phyloP scores from a whole-genome alignment of 208 protist species.

The Novymonas esmeraldas region DNA sequence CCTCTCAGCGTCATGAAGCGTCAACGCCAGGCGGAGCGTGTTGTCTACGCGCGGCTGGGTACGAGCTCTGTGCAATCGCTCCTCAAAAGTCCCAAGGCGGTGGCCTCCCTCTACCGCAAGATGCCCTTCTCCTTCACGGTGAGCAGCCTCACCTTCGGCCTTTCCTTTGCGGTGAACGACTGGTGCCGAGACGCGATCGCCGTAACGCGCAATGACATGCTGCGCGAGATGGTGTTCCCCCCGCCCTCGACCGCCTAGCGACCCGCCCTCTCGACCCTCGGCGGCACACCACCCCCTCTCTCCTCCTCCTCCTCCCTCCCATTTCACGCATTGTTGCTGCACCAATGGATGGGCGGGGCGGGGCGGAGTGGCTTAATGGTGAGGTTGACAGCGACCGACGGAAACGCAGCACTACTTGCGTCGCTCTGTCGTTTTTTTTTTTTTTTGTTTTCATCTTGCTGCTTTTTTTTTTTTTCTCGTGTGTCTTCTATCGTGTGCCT shows the following conservation, averaged over 20 bases:
- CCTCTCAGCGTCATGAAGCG: constrained; percentile 88
- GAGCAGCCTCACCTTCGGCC: constrained; percentile 73
- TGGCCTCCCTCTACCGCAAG: constrained; percentile 65
- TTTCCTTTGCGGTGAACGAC: constrained; percentile 86
- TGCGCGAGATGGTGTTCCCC: constrained; percentile 59
- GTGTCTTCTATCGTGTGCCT: constrained; percentile 4
- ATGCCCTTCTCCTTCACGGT: constrained; percentile 79
- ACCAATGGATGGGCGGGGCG: too few species aligned
- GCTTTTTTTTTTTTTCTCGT: neutral
- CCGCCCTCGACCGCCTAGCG: too few species aligned
- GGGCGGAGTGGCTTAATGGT: too few species aligned
- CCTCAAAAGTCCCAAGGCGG: constrained; percentile 46
- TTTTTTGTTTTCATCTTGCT: constrained; percentile 10
- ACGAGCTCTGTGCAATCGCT: constrained; percentile 43
- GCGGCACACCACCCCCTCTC: neutral
- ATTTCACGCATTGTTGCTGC: too few species aligned
- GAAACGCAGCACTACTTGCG: neutral
- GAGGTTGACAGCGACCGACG: too few species aligned
- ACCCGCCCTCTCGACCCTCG: too few species aligned
- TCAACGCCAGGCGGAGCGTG: constrained; percentile 74
- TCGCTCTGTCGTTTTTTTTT: neutral
- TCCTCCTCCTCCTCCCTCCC: neutral
- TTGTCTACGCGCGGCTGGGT: constrained; percentile 45
- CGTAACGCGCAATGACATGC: constrained; percentile 60
- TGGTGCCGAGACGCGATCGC: constrained; percentile 64